Evolutionary conservation across 768 basidiomycete genomes (phyloP).

Genomic region (Sutorius australiensis): DNA sequence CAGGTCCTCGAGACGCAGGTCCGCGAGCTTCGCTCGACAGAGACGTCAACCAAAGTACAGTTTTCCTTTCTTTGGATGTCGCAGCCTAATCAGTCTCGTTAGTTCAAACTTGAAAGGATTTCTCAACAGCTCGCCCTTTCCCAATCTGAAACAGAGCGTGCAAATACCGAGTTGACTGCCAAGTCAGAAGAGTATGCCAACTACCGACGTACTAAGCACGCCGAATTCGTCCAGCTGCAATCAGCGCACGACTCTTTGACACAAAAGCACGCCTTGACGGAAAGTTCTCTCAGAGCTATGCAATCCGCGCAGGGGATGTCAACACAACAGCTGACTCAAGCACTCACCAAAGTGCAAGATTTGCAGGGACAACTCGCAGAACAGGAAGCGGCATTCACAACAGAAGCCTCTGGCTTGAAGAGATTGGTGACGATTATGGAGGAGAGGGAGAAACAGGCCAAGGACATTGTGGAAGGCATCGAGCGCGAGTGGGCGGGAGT

Average conservation of each 20-base stretch:
- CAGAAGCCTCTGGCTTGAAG: conserved; percentile 69
- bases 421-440: conserved; percentile 83
- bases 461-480: conserved; percentile 75
- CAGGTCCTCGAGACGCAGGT: conserved; percentile 63
- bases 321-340: conserved; percentile 70
- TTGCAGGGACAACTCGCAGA: conserved; percentile 77
- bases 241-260: conserved; percentile 69
- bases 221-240: conserved; percentile 73
- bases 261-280: conserved; percentile 61
- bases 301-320: conserved; percentile 71
- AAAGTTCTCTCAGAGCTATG: conserved; percentile 66
- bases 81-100: background rate
- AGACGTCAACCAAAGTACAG: conserved; percentile 71
- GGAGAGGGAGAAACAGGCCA: conserved; percentile 80
- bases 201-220: conserved; percentile 77
- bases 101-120: conserved; percentile 87
- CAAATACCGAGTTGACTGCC: conserved; percentile 59
- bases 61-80: background rate
- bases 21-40: conserved; percentile 68
- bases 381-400: conserved; percentile 77
- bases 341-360: conserved; percentile 69
- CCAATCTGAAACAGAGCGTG: conserved; percentile 71
- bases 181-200: conserved; percentile 82
- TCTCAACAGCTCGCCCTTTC: conserved; percentile 78
- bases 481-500: conserved; percentile 81